Conservation (phyloP, 2,329 filamentous ascomycete genomes). For the Fusarium mundagurra region DNA sequence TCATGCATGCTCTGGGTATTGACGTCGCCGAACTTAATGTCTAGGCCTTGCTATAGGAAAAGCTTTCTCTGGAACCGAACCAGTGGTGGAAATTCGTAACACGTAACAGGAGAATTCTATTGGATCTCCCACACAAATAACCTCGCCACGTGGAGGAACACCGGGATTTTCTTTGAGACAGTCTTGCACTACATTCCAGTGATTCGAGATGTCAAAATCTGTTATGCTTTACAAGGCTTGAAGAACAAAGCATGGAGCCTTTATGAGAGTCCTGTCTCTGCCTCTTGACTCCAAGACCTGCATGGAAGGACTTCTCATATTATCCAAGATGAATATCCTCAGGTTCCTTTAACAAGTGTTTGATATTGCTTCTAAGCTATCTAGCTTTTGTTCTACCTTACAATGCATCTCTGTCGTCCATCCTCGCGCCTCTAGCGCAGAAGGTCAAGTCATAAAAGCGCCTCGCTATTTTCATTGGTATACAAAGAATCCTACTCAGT, state of each 20-base stretch:
- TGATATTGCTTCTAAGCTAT: slow-evolving; percentile 10
- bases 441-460: slow-evolving; percentile 32
- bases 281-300: not conserved
- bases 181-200: not conserved
- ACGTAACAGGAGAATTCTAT: not conserved
- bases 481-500: slow-evolving; percentile 20
- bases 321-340: not conserved
- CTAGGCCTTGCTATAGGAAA: not conserved
- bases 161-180: not conserved
- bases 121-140: not conserved
- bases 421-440: slow-evolving; percentile 27
- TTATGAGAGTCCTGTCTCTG: not conserved
- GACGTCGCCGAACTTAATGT: not conserved
- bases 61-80: not conserved
- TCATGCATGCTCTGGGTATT: not conserved
- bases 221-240: not conserved
- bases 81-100: not conserved
- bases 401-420: slow-evolving; percentile 21
- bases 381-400: slow-evolving; percentile 15
- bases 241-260: not conserved
- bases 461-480: slow-evolving; percentile 37
- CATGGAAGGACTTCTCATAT: not conserved
- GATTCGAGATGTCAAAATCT: not conserved
- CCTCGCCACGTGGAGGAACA: not conserved
- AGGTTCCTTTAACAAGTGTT: not conserved